A percentile compares a stretch with the other conserved stretches of the same genome.
phyloP scores from a whole-genome alignment of 192 early-diverging fungal species.

The Backusella morwellensis region DNA sequence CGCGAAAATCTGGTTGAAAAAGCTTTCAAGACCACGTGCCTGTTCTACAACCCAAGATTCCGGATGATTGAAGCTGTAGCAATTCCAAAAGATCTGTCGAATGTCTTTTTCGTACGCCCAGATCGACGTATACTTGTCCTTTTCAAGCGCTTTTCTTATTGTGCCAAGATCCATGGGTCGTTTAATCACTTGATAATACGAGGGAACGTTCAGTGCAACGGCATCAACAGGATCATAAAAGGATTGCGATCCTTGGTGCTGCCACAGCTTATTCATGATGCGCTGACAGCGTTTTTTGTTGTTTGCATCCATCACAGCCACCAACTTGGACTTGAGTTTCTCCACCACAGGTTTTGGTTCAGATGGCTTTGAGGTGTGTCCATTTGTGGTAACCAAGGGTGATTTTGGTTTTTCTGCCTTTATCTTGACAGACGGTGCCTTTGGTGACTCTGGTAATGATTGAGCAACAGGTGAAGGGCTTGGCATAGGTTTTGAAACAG shows the following conservation, averaged over 20 bases:
- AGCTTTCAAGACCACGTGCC: conserved; percentile 51
- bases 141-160: conserved; percentile 62
- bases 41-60: conserved; percentile 62
- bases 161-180: conserved; percentile 87
- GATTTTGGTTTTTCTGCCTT: background rate
- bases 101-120: conserved; percentile 59
- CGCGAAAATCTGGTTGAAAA: conserved; percentile 30
- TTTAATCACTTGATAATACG: conserved; percentile 65
- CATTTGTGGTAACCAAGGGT: background rate
- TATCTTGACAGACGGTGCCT: background rate
- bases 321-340: background rate
- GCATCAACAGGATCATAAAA: conserved; percentile 83
- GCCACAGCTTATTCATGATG: conserved; percentile 28
- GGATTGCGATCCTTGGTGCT: conserved; percentile 46
- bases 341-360: background rate
- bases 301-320: conserved; percentile 18
- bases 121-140: conserved; percentile 52
- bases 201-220: conserved; percentile 60
- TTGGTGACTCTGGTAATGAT: background rate
- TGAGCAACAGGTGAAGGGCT: background rate
- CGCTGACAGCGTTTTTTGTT: conserved; percentile 27
- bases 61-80: conserved; percentile 65
- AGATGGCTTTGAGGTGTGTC: background rate
- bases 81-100: conserved; percentile 66
- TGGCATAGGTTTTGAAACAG: background rate